Base-by-base conservation (phyloP, 352 stramenopile genomes). In the Phytophthora podocarpi region DNA sequence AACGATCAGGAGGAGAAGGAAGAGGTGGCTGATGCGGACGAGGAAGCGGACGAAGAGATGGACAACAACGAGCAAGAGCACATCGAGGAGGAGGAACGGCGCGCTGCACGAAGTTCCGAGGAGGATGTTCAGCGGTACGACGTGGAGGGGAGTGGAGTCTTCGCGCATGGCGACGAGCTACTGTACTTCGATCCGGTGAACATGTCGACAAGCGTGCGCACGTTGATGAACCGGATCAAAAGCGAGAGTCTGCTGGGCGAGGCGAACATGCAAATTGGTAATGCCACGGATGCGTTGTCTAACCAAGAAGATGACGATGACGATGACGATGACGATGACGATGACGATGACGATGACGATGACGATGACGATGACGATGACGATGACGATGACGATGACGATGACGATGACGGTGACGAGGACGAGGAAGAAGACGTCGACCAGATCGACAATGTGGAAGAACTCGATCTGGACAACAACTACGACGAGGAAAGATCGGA, bases 191-290 rank as follows among this genome's bases (percentile, higher is more conserved):
- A 83, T 34, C 35, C 39, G 9, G 56, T 48, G 12, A 73, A 85
- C 35, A 59, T 88, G 32, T 20, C 54, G 8, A 68, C 30, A 26
- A 90, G 78, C 35, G 78, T 90, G 23, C 66, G 69, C 32, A 77
- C 59, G 41, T 67, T 90, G 13, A 69, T 90, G 53, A 66, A 39
- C 5, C 57, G 80, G 39, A 90, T 90, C 26, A 70, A 79, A 66
- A 75, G 60, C 15, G 63, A 78, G 40, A 87, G 67, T 41, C 45
- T 78, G 6, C 6, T 72, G 37, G 53, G 21, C 7, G 75, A 78
- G 11, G 34, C 50, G 16, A 40, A 56, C 4, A 40, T 58, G 23
- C 35, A 45, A 15, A 36, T 53, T 5, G 50, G 16, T 24, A 55
- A 20, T 12, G 36, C 48, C 10, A 53, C 56, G 13, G 54, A 59